Evolutionary conservation across 768 basidiomycete genomes (phyloP).

Genomic region (Terana coerulea): DNA sequence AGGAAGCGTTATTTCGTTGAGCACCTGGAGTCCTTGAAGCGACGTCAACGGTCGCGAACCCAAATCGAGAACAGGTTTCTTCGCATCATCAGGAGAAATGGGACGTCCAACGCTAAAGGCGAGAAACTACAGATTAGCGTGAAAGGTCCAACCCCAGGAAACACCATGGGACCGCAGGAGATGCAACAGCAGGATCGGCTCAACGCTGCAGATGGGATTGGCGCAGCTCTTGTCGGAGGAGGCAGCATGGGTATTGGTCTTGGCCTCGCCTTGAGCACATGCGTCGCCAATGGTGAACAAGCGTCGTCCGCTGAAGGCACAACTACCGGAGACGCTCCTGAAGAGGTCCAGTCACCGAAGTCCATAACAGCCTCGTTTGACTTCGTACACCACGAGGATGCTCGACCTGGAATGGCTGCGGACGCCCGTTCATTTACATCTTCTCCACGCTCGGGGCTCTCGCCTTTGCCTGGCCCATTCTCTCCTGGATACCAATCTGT

Average conservation of each 20-base stretch:
- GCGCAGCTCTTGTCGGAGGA: conserved; percentile 20
- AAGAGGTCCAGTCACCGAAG: conserved; percentile 5
- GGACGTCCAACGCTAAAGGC: neutral
- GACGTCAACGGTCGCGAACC: conserved; percentile 5
- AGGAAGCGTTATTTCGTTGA: conserved; percentile 40
- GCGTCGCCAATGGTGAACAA: neutral
- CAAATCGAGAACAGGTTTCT: neutral
- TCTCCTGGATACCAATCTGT: neutral
- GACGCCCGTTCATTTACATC: conserved; percentile 31
- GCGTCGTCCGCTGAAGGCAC: neutral
- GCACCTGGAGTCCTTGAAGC: conserved; percentile 14
- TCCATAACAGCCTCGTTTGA: neutral
- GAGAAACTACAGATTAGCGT: neutral
- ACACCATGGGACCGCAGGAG: too few relatives aligned
- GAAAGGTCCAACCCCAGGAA: neutral
- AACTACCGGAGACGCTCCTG: neutral
- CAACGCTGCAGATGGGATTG: conserved; percentile 20
- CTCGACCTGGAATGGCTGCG: conserved; percentile 17
- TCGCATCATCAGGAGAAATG: neutral
- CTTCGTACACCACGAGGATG: conserved; percentile 8
- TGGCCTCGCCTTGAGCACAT: conserved; percentile 15
- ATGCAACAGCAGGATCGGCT: neutral
- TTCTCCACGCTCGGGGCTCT: conserved; percentile 25
- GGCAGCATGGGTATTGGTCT: conserved; percentile 12
- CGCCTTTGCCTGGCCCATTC: neutral